Evolutionary conservation across 139 green algal species (phyloP).

Genomic region (Astrephomene gubernaculifera): DNA sequence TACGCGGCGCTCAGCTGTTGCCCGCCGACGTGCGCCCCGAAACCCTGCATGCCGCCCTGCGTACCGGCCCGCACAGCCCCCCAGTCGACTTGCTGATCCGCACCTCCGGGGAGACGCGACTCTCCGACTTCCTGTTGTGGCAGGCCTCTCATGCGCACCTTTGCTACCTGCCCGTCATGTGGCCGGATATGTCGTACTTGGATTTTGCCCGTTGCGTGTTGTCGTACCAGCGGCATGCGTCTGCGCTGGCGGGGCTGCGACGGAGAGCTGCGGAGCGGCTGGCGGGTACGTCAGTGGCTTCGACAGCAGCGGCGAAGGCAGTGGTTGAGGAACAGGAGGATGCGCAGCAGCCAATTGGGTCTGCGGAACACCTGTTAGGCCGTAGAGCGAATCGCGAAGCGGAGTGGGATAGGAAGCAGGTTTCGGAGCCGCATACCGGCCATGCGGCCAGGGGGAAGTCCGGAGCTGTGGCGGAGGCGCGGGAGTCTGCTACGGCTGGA

Average conservation of each 20-base stretch:
- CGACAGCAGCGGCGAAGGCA: no score
- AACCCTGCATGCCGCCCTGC: conserved; percentile 53
- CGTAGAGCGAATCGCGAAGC: no score
- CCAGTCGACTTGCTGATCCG: conserved; percentile 89
- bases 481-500: no score
- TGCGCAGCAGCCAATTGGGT: no score
- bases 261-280: not conserved
- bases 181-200: conserved; percentile 88
- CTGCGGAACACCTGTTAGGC: no score
- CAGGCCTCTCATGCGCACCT: conserved; percentile 79
- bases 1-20: conserved; percentile 41
- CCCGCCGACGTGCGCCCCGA: conserved; percentile 46
- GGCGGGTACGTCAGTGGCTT: no score
- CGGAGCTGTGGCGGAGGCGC: no score
- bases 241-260: not conserved
- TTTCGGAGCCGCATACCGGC: no score
- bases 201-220: conserved; percentile 74
- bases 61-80: conserved; percentile 65
- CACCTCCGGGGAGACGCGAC: conserved; percentile 89
- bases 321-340: no score
- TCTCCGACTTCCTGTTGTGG: conserved; percentile 93
- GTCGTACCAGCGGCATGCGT: conserved; percentile 58
- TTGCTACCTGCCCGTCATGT: conserved; percentile 81
- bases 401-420: no score
- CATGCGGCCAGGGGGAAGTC: no score